These are phyloP conservation scores for Chlamydomonas sphaeroides DNA, from an alignment of 139 green algal genomes.

Conservation along the genomic window DNA sequence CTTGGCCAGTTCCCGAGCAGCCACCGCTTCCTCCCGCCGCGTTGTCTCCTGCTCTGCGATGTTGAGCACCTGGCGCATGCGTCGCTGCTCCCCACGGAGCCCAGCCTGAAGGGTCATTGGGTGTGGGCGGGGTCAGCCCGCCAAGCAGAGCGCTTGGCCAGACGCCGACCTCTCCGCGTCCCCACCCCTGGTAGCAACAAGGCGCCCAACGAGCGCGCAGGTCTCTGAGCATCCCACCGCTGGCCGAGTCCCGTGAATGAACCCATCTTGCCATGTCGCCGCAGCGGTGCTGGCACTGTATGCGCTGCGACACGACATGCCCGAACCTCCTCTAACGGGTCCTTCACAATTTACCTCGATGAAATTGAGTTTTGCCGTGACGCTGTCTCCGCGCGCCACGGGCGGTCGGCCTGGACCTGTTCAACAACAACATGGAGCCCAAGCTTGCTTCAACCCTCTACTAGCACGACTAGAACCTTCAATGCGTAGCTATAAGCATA, in stretches of 20 bases:
- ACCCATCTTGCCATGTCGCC: no score
- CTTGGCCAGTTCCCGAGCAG: neutral
- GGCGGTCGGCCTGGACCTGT: constrained; percentile 8
- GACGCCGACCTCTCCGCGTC: no score
- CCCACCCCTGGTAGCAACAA: no score
- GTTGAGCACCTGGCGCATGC: neutral
- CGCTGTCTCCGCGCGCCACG: constrained; percentile 3
- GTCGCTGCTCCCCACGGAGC: neutral
- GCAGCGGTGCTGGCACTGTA: no score
- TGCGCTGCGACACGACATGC: no score
- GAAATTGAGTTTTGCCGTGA: constrained; percentile 24
- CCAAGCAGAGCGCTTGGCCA: no score
- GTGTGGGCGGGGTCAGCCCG: no score
- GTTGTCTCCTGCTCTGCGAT: neutral
- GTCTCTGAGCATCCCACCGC: no score
- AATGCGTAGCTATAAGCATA: neutral
- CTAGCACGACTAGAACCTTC: neutral
- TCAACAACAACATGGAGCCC: neutral
- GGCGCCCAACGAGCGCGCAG: no score
- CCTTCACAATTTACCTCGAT: constrained; percentile 27
- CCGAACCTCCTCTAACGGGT: no score
- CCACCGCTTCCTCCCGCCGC: neutral
- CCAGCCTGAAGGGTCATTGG: neutral
- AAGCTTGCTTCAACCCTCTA: neutral
- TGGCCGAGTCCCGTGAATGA: no score